A percentile compares a stretch with the other conserved stretches of the same genome.
Evolutionary conservation across 305 asterid genomes (phyloP).

Genomic region (Fraxinus sp.): DNA sequence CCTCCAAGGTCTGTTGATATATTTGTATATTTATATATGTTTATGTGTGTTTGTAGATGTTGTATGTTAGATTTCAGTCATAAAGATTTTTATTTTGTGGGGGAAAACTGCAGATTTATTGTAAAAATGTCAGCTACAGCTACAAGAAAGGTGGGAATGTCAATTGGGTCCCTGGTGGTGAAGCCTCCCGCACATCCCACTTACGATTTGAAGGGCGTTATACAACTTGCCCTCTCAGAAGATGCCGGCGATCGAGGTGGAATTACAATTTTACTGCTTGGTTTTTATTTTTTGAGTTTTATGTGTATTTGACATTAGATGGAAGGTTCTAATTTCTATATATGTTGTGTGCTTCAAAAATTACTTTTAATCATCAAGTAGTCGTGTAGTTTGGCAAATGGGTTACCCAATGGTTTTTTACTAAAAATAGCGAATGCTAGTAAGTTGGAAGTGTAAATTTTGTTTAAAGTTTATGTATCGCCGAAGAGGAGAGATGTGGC

Average conservation of each 20-base stretch:
- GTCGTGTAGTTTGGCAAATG: neutral
- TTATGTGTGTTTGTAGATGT: neutral
- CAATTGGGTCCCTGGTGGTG: slow-evolving; percentile 43
- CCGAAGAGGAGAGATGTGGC: neutral
- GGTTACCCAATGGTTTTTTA: neutral
- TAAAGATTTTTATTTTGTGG: slow-evolving; percentile 8
- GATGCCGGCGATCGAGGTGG: slow-evolving; percentile 88
- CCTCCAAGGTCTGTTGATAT: slow-evolving; percentile 18
- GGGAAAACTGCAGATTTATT: slow-evolving; percentile 46
- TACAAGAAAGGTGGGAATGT: slow-evolving; percentile 29
- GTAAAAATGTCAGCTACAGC: slow-evolving; percentile 63
- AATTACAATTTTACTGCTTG: neutral
- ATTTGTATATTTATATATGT: neutral
- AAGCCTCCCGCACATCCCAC: slow-evolving; percentile 90
- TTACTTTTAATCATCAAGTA: neutral
- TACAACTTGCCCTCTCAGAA: slow-evolving; percentile 81
- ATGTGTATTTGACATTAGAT: neutral
- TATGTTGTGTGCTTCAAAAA: neutral
- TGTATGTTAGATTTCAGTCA: neutral
- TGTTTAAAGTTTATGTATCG: neutral
- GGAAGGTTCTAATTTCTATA: neutral
- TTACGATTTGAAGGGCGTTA: slow-evolving; percentile 76
- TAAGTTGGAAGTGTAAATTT: neutral
- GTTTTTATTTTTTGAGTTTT: neutral
- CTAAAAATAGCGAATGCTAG: neutral